These are phyloP conservation scores for Galeopsis tetrahit DNA, from an alignment of 257 asterid species.

Conservation along the genomic window DNA sequence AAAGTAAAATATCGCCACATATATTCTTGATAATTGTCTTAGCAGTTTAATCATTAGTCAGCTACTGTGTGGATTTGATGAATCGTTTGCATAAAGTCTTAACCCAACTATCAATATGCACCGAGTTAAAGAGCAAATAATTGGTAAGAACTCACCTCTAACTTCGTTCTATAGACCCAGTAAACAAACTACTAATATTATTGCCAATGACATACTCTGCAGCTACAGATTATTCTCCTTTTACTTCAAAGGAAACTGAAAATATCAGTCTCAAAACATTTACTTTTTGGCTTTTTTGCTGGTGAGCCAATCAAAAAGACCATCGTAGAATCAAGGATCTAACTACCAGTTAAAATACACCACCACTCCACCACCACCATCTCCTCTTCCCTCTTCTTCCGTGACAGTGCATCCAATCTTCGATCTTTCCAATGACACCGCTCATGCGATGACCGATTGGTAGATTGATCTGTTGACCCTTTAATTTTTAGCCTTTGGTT, in stretches of 20 bases:
- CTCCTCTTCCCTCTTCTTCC: too few species aligned
- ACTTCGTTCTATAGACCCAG: slow-evolving; percentile 13
- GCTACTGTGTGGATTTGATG: not conserved
- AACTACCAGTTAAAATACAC: too few species aligned
- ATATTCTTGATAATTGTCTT: slow-evolving; percentile 16
- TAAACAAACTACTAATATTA: not conserved
- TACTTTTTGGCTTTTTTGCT: not conserved
- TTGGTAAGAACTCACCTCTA: not conserved
- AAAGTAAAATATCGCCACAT: slow-evolving; percentile 17
- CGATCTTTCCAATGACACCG: too few species aligned
- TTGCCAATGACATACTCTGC: not conserved
- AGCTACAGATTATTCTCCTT: not conserved
- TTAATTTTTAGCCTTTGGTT: too few species aligned
- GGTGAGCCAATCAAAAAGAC: too few species aligned
- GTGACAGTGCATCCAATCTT: too few species aligned
- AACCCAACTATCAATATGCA: not conserved
- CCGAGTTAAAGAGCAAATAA: not conserved
- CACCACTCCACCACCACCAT: too few species aligned
- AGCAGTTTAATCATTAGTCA: not conserved
- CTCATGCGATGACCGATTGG: too few species aligned
- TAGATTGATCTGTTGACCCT: too few species aligned
- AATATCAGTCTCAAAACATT: not conserved
- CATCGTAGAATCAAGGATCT: too few species aligned
- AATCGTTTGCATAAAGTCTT: not conserved
- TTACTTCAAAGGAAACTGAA: not conserved